These are phyloP conservation scores for Emericellopsis atlantica DNA, from an alignment of 2,329 filamentous ascomycete species.

Conservation along the genomic window DNA sequence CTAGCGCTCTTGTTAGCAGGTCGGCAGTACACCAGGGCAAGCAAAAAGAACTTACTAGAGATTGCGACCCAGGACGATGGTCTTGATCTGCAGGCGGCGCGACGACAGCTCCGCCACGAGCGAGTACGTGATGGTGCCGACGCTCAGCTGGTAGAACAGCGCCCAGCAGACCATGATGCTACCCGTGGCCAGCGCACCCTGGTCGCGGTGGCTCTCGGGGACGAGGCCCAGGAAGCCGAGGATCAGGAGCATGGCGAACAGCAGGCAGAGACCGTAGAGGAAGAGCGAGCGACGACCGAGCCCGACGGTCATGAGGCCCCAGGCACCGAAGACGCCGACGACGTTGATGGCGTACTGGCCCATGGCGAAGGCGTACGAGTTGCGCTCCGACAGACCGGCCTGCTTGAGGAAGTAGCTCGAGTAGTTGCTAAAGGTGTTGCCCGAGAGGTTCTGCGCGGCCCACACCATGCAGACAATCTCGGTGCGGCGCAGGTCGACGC, in stretches of 20 bases:
- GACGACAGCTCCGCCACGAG: conserved; percentile 78
- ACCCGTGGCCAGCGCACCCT: conserved; percentile 66
- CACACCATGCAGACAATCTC: conserved; percentile 54
- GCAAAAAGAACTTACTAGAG: conserved; percentile 41
- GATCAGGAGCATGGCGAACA: conserved; percentile 66
- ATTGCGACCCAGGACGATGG: conserved; percentile 73
- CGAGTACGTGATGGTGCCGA: conserved; percentile 83
- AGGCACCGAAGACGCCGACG: conserved; percentile 69
- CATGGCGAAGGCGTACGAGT: conserved; percentile 47
- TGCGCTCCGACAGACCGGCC: conserved; percentile 37
- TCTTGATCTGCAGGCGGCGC: conserved; percentile 78
- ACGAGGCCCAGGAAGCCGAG: conserved; percentile 77
- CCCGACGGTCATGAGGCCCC: conserved; percentile 65
- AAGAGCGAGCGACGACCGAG: conserved; percentile 68
- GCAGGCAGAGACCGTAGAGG: conserved; percentile 58
- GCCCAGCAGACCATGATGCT: conserved; percentile 77
- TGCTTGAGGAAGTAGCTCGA: conserved; percentile 51
- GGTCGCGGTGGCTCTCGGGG: conserved; percentile 40
- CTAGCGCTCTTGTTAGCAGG: conserved; percentile 16
- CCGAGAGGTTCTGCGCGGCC: conserved; percentile 51
- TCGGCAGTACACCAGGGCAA: not conserved
- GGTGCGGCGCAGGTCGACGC: conserved; percentile 64
- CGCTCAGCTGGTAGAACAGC: conserved; percentile 71
- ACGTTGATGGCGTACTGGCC: conserved; percentile 62
- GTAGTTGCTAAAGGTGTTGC: conserved; percentile 53